Evolutionary conservation across 2,329 filamentous ascomycete species (phyloP).

Genomic region (Colletotrichum costaricense): DNA sequence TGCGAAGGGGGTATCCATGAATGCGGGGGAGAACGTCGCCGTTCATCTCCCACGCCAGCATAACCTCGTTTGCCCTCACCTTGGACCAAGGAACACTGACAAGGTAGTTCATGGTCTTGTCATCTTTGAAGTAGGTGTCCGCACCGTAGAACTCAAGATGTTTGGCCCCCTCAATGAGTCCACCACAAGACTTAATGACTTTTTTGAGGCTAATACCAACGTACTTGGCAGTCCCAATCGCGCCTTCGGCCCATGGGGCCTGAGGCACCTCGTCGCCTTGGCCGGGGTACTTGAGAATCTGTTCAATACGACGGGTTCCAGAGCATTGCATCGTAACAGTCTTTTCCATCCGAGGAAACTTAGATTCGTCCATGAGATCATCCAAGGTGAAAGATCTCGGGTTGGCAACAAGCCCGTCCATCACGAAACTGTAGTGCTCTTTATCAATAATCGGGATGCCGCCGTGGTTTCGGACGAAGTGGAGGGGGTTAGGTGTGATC

Average conservation of each 20-base stretch:
- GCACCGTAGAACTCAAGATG: constrained; percentile 77
- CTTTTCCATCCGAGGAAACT: too few species aligned
- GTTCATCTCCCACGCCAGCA: constrained; percentile 80
- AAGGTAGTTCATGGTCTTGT: constrained; percentile 73
- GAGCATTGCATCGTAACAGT: too few species aligned
- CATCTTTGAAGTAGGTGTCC: constrained; percentile 79
- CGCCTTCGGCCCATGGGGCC: rapidly evolving
- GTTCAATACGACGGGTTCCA: too few species aligned
- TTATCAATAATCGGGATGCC: too few species aligned
- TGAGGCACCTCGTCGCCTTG: too few species aligned
- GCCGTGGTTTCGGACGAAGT: too few species aligned
- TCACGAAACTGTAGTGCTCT: too few species aligned
- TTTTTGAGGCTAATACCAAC: constrained; percentile 47
- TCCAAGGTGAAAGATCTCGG: too few species aligned
- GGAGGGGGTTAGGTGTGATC: rapidly evolving
- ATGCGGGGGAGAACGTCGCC: constrained; percentile 70
- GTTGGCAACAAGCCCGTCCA: rapidly evolving
- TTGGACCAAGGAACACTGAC: constrained; percentile 76
- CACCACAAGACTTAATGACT: constrained; percentile 77
- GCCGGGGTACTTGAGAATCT: too few species aligned
- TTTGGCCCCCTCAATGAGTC: constrained; percentile 62
- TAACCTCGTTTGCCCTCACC: constrained; percentile 73
- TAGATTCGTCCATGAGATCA: too few species aligned
- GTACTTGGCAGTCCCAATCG: too few species aligned
- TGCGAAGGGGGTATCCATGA: constrained; percentile 73